Evolutionary conservation across 116 monocot species (phyloP).

Genomic region (Zostera marina): DNA sequence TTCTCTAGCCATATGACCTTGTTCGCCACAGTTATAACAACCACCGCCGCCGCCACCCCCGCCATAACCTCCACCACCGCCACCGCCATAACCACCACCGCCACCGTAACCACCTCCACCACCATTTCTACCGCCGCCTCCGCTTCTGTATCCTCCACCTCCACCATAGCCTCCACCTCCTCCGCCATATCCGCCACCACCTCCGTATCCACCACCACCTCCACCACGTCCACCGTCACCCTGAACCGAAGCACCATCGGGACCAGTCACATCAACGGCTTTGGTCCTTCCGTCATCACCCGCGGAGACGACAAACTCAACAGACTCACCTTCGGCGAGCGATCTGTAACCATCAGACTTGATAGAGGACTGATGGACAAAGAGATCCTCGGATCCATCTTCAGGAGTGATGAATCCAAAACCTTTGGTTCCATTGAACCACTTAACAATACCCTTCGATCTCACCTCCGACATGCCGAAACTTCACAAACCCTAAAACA

Average conservation of each 20-base stretch:
- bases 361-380: constrained; percentile 40
- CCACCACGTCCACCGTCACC: constrained; percentile 4
- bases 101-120: constrained; percentile 11
- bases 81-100: constrained; percentile 6
- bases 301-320: constrained; percentile 20
- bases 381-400: constrained; percentile 23
- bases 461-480: not conserved
- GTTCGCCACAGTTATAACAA: constrained; percentile 17
- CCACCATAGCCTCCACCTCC: not conserved
- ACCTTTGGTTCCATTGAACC: constrained; percentile 25
- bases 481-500: not conserved
- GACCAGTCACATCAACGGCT: constrained; percentile 21
- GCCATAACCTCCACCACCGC: not conserved
- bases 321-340: constrained; percentile 17
- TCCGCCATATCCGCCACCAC: constrained; percentile 9
- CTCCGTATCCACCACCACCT: constrained; percentile 7
- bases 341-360: constrained; percentile 18
- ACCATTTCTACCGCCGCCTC: constrained; percentile 5
- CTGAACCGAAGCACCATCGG: constrained; percentile 9
- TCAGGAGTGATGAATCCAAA: constrained; percentile 31
- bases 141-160: constrained; percentile 4
- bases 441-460: not conserved
- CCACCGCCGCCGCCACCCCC: constrained; percentile 3
- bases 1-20: constrained; percentile 15
- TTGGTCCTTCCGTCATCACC: constrained; percentile 24